Evolutionary conservation across 495 filamentous ascomycete species (phyloP).

Genomic region (Cercophora scortea): DNA sequence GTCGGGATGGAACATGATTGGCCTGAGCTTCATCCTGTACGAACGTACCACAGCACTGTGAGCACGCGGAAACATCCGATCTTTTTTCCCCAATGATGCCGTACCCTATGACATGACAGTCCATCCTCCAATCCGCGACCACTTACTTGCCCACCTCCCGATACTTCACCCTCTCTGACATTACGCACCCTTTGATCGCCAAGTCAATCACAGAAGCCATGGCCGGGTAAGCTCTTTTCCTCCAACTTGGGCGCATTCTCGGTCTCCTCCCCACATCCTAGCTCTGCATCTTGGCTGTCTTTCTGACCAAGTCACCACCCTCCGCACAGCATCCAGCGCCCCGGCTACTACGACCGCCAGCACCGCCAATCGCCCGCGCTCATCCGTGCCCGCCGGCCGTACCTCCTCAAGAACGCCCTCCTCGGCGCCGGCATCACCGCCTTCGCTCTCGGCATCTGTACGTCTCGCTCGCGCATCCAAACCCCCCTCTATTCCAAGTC

Average conservation of each 20-base stretch:
- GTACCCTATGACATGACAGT: neutral
- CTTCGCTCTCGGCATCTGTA: constrained; percentile 76
- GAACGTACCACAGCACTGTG: neutral
- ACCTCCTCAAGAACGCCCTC: constrained; percentile 78
- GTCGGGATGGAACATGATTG: neutral
- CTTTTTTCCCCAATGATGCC: constrained; percentile 6
- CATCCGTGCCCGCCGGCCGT: constrained; percentile 83
- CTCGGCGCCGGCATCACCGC: constrained; percentile 62
- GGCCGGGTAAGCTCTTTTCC: neutral
- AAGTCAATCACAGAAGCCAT: neutral
- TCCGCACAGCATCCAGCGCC: constrained; percentile 52
- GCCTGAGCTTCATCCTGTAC: neutral
- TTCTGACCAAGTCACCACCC: neutral
- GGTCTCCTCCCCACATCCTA: neutral
- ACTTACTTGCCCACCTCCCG: neutral
- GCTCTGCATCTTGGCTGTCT: neutral
- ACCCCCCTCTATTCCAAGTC: neutral
- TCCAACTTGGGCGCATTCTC: neutral
- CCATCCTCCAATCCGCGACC: neutral
- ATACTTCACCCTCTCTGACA: neutral
- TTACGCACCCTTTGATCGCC: too few relatives aligned
- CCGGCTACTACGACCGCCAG: constrained; percentile 84
- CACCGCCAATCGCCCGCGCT: constrained; percentile 75
- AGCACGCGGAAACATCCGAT: constrained; percentile 3
- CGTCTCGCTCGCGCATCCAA: neutral